Base-by-base conservation (phyloP, 768 basidiomycete species). In the Rhizopogon rudus region DNA sequence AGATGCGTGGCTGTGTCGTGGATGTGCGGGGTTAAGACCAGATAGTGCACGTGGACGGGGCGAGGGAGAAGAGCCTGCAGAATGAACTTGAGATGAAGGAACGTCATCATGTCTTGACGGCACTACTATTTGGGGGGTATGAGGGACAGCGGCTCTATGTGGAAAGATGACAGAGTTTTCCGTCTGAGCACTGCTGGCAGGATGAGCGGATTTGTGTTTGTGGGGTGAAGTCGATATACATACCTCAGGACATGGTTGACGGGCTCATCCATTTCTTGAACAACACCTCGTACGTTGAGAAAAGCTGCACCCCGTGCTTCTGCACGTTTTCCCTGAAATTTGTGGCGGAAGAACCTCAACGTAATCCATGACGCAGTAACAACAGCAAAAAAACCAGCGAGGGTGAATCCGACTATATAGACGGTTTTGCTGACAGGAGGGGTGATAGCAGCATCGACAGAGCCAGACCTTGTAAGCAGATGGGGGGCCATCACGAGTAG, bases 161-260 rank as follows among this genome's bases (percentile, higher is more conserved):
- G 88, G 88, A 55, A 87, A 72, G 25, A 81, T 59, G 52, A 88
- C 71, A 41, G 74, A 73, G 12, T 70, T 57, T 25, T 77, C 74
- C 44, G 84, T 53, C 42, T 75, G 71, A 10, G 64, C 60, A 40
- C 80, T 72, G 16, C 80, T 80, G 66, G 73, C 81, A 66, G 29
- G 51, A 57, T 59, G 14, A 56, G 16, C 12, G 2, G 6, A 33
- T 35, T 6, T 17, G 1, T 17, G 35, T 20, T 22, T 5, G 6
- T 33, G 16, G 9, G 14, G 13, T n/a, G n/a, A 44, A 25, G 9
- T 48, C 17, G 3, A 29, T 9, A 17, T 20, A 39, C 46, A 54
- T 52, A 71, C 67, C 59, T 64, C 9, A 14, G 51, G 14, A 6
- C 42, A 41, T 16, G 56, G 45, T 37, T 41, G 35, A 14, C 35